phyloP scores from a whole-genome alignment of 352 stramenopile species.

The Thraustochytrium sp. region DNA sequence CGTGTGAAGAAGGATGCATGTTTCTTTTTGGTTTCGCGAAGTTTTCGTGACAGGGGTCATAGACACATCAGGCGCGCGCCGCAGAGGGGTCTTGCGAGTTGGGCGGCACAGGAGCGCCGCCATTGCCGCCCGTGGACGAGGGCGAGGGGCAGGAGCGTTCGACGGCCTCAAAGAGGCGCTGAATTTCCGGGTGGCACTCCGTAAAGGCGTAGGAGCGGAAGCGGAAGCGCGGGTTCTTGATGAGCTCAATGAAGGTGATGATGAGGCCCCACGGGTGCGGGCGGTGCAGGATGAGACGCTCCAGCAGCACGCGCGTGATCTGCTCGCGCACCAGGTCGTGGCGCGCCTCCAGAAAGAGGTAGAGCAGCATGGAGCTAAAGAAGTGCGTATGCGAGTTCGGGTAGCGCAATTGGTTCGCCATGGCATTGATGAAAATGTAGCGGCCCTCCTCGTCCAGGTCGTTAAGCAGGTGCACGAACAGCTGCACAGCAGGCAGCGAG shows the following conservation, averaged over 20 bases:
- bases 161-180: constrained; percentile 97
- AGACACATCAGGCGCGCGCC: background rate
- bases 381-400: constrained; percentile 99
- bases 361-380: constrained; percentile 97
- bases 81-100: background rate
- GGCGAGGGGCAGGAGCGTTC: constrained; percentile 78
- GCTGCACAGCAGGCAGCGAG: constrained; percentile 65
- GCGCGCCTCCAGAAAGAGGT: constrained; percentile 93
- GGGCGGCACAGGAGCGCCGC: background rate
- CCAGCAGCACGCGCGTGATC: constrained; percentile 95
- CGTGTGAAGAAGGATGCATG: too few species aligned
- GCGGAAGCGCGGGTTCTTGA: constrained; percentile 98
- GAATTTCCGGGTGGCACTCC: constrained; percentile 95
- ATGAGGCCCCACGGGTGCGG: constrained; percentile 96
- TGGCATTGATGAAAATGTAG: constrained; percentile 96
- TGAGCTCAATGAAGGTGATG: constrained; percentile 99
- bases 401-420: constrained; percentile 97
- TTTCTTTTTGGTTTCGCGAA: too few species aligned
- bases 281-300: constrained; percentile 96
- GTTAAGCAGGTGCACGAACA: constrained; percentile 93
- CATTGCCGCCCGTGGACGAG: background rate
- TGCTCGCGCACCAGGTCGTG: constrained; percentile 94
- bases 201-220: constrained; percentile 99
- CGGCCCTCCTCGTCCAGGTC: constrained; percentile 87
- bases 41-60: too few species aligned